Evolutionary conservation across 2,329 filamentous ascomycete genomes (phyloP), one percentile per base, ranked within the genome.

Genomic region (Plenodomus tracheiphilus): DNA sequence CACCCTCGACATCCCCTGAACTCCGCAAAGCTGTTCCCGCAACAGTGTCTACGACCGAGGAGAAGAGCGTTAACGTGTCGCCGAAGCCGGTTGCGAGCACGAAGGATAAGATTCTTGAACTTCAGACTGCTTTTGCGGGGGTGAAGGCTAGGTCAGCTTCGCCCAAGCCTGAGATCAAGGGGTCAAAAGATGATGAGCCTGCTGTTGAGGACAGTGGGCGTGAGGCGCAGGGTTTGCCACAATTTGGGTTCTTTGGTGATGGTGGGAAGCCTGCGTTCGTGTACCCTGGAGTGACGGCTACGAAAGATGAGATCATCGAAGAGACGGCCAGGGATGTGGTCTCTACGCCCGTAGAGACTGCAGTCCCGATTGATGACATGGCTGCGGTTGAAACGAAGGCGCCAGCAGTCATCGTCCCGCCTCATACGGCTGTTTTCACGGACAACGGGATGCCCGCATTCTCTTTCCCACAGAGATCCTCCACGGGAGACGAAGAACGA

Each of bases 1-100:
- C 51, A 8, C 54, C 56, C 3, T 45, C 56, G 6, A 51, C 48
- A 8, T 49, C 59, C 6, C 28, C 28, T 32, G 28, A 32, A 15
- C 28, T 54, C 51, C 9, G 37, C 43, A 13, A 42, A 43, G 35
- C 19, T 49, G 21, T 43, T 47, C 5, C 16, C 42, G 16, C 11
- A 32, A 15, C 13, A 10, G 28, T 32, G 4, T 18, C 35, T 39
- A 20, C 37, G 20, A 35, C 30, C 7, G 46, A 49, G 16, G 41
- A 45, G 37, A 40, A 47, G 36, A 19, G n/a, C 22, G 22, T 30
- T 21, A 8, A 32, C 15, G 34, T 37, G 8, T 21, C 32, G 21
- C 41, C 34, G 18, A 20, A 22, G 15, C 41, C 41, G 4, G 37
- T 38, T 19, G 15, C 13, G 11, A 32, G 28, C 28, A 32, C 28